phyloP scores from a whole-genome alignment of 768 basidiomycete species.

The Plicaturopsis crispa region DNA sequence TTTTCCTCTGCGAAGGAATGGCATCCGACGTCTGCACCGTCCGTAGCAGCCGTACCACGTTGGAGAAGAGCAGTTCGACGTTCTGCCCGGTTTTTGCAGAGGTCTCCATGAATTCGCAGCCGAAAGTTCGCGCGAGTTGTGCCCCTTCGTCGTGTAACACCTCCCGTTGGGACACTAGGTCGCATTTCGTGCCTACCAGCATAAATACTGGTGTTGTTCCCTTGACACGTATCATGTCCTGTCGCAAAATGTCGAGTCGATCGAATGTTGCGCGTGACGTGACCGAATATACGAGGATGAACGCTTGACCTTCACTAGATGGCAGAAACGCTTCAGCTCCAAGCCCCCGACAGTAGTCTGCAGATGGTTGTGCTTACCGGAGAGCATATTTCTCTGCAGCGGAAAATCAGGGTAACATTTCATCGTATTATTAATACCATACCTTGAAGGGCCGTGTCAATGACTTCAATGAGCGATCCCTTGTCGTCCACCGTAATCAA shows the following conservation, averaged over 20 bases:
- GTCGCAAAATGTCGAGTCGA: slow-evolving; percentile 15
- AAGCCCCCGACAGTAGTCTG: no score
- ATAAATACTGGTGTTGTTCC: slow-evolving; percentile 12
- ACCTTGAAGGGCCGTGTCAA: neutral
- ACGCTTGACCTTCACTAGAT: neutral
- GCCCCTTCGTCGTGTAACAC: slow-evolving; percentile 17
- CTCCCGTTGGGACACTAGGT: slow-evolving; percentile 13
- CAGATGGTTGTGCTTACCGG: no score
- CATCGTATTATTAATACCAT: neutral
- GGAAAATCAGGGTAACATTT: neutral
- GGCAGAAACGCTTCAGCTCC: no score
- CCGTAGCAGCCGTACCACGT: neutral
- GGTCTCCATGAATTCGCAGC: slow-evolving; percentile 20
- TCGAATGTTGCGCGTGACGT: slow-evolving; percentile 17
- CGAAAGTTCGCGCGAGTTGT: slow-evolving; percentile 17
- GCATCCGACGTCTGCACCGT: no score
- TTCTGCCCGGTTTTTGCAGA: slow-evolving; percentile 21
- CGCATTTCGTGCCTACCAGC: slow-evolving; percentile 21
- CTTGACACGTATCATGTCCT: slow-evolving; percentile 15
- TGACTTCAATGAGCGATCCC: neutral
- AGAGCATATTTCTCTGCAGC: neutral
- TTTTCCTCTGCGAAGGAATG: no score
- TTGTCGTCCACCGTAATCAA: neutral
- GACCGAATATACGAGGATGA: neutral
- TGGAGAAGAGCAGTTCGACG: slow-evolving; percentile 8